Conservation (phyloP, 1,284 basidiomycete species). For the Leccinum solheimii region DNA sequence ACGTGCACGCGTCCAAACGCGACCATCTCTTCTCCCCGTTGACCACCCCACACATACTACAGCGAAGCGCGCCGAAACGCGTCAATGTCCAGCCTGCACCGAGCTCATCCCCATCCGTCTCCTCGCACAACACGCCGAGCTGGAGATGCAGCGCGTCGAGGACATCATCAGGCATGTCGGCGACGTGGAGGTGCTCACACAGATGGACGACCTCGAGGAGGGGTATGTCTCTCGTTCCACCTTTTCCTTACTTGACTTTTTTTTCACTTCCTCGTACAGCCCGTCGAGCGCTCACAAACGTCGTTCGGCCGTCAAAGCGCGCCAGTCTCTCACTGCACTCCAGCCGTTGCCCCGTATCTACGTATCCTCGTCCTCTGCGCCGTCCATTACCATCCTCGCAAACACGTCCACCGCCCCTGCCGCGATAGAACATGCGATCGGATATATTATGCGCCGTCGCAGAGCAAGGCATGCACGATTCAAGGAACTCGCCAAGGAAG, state of each 20-base stretch:
- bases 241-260: too few species aligned
- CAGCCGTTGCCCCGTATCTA: constrained; percentile 25
- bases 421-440: constrained; percentile 53
- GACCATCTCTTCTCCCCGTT: constrained; percentile 49
- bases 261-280: constrained; percentile 20
- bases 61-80: constrained; percentile 73
- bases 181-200: constrained; percentile 44
- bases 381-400: constrained; percentile 3
- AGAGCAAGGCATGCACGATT: constrained; percentile 62
- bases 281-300: constrained; percentile 44
- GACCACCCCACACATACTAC: constrained; percentile 35
- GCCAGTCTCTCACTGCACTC: constrained; percentile 48
- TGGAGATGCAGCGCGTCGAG: constrained; percentile 67
- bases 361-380: not conserved
- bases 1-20: constrained; percentile 11
- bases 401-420: constrained; percentile 37
- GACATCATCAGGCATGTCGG: constrained; percentile 64
- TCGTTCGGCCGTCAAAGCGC: constrained; percentile 65
- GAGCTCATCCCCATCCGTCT: constrained; percentile 71
- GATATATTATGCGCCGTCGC: constrained; percentile 59
- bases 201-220: constrained; percentile 47
- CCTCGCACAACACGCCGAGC: constrained; percentile 56
- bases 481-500: constrained; percentile 63
- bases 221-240: constrained; percentile 35
- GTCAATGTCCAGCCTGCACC: constrained; percentile 68